Evolutionary conservation across 768 basidiomycete species (phyloP).

Genomic region (Phaeolepiota aurea): DNA sequence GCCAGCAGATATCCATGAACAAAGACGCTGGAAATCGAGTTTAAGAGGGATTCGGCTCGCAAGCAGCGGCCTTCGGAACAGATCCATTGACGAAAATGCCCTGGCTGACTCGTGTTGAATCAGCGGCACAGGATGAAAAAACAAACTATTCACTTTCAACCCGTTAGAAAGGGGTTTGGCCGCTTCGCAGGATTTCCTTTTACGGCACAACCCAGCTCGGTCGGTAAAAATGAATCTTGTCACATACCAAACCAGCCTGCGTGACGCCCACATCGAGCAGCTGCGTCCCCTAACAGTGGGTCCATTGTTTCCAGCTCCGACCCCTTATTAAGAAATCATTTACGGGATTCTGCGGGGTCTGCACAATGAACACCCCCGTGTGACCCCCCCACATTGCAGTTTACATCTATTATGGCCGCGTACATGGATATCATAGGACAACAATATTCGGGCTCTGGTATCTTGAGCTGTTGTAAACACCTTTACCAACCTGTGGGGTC

Average conservation of each 20-base stretch:
- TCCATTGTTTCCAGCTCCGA: slow-evolving; percentile 9
- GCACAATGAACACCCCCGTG: too few relatives aligned
- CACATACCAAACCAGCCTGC: background rate
- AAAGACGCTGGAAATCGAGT: slow-evolving; percentile 16
- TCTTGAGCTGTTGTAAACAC: slow-evolving; percentile 74
- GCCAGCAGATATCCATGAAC: slow-evolving; percentile 17
- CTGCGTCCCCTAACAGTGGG: slow-evolving; percentile 9
- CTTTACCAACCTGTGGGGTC: slow-evolving; percentile 64
- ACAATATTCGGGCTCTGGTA: slow-evolving; percentile 44
- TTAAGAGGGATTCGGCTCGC: slow-evolving; percentile 30
- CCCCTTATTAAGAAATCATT: slow-evolving; percentile 6
- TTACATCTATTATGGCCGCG: background rate
- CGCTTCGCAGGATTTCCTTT: too few relatives aligned
- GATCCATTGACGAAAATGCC: slow-evolving; percentile 14
- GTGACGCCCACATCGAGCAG: background rate
- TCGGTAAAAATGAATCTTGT: background rate
- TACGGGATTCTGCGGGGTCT: too few relatives aligned
- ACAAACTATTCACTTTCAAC: slow-evolving; percentile 8
- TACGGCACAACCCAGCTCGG: slow-evolving; percentile 1
- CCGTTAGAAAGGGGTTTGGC: slow-evolving; percentile 16
- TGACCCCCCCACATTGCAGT: background rate
- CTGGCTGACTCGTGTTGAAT: slow-evolving; percentile 34
- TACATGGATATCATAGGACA: slow-evolving; percentile 20
- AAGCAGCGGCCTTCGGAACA: slow-evolving; percentile 9
- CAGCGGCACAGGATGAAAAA: slow-evolving; percentile 12